phyloP scores from a whole-genome alignment of 352 stramenopile species.

The Phytophthora pseudosyringae region DNA sequence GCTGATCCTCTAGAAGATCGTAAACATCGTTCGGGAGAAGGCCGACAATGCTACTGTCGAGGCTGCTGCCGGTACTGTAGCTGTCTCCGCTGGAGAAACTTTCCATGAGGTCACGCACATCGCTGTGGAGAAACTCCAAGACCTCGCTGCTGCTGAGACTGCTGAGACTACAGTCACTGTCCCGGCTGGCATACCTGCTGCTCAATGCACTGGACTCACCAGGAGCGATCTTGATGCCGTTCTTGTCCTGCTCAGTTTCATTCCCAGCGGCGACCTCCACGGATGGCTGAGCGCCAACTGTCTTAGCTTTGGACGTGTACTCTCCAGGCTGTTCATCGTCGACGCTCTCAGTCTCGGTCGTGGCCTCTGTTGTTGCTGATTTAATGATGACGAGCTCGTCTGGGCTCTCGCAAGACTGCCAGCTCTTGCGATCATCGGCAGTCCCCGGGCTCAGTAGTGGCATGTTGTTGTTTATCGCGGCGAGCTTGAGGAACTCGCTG shows the following conservation, averaged over 20 bases:
- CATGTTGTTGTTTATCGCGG: slow-evolving; percentile 2
- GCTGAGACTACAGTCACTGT: not conserved
- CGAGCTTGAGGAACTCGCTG: too few species aligned
- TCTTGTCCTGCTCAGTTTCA: not conserved
- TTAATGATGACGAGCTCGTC: slow-evolving; percentile 8
- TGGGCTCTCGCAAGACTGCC: slow-evolving; percentile 3
- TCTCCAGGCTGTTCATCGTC: not conserved
- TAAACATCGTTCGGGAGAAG: not conserved
- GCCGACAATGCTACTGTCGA: slow-evolving; percentile 1
- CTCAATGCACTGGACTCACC: not conserved
- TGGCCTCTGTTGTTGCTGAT: not conserved
- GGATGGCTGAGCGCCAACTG: not conserved
- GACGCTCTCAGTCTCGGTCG: not conserved
- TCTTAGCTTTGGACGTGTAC: not conserved
- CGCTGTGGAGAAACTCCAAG: not conserved
- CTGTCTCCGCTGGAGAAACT: not conserved
- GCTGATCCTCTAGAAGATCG: not conserved
- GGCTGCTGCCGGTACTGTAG: slow-evolving; percentile 1
- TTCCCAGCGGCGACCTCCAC: not conserved
- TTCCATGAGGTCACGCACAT: slow-evolving; percentile 11
- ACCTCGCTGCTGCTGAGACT: slow-evolving; percentile 8
- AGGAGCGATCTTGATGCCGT: not conserved
- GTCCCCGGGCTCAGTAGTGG: slow-evolving; percentile 5
- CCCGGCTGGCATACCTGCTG: not conserved
- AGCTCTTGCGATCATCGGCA: not conserved